A percentile compares a stretch with the other conserved stretches of the same genome.
Conservation (phyloP, 192 early-diverging fungal species). For the Coemansia sp. region DNA sequence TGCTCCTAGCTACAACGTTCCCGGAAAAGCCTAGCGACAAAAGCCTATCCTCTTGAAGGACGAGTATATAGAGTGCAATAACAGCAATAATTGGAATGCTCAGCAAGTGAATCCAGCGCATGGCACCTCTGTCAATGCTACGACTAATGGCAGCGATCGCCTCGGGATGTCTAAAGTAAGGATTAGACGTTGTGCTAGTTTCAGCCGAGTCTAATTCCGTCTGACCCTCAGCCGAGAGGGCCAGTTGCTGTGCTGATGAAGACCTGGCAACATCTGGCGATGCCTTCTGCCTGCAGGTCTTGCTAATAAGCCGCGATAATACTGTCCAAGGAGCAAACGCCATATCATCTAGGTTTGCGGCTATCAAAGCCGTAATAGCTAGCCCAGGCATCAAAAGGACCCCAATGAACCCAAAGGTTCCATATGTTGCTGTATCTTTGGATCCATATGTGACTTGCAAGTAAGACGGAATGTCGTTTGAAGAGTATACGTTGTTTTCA, state of each 20-base stretch:
- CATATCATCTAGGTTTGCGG: neutral
- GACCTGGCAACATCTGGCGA: no score
- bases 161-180: constrained; percentile 5
- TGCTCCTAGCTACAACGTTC: neutral
- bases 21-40: neutral
- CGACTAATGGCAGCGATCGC: neutral
- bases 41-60: neutral
- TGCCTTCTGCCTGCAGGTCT: neutral
- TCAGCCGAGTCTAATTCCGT: neutral
- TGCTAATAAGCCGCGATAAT: neutral
- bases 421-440: neutral
- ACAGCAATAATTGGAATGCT: neutral
- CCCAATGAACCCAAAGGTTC: neutral
- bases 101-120: constrained; percentile 11
- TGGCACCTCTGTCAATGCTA: constrained; percentile 7
- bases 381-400: neutral
- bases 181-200: neutral
- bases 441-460: neutral
- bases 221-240: no score
- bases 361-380: neutral
- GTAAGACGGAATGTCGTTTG: neutral
- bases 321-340: neutral
- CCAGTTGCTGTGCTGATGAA: no score
- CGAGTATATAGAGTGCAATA: neutral
- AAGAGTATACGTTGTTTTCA: no score